Evolutionary conservation across 805 yeast species (phyloP), one percentile per base, ranked within the genome.

Genomic region (Starmera quercuum): DNA sequence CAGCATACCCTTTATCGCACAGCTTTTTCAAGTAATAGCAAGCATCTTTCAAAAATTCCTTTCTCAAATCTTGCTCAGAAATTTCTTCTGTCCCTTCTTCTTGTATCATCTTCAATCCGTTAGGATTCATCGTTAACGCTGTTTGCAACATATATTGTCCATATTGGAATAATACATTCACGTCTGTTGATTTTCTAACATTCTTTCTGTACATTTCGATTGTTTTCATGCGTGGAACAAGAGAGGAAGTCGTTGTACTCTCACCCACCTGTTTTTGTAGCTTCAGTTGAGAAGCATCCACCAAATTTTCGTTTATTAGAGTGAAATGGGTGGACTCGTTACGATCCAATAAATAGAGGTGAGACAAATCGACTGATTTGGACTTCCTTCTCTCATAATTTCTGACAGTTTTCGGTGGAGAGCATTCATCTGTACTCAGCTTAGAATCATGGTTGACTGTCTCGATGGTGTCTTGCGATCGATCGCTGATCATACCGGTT

Each of bases 101-200:
- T 8, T 8, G 11, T 8, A 11, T 8, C 8, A 21, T 11, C 3
- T 10, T 3, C 9, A 10, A 10, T 18, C 14, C 20, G 2, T 45
- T 34, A 6, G 52, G 36, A 11, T 62, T 76, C 39, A 81, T 66
- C 14, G 81, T 60, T 33, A 88, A 65, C 2, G 94, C 95, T 1
- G 94, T 83, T 54, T 84, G 90, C 33, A 86, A 61, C 78, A 84
- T 79, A 55, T 83, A 85, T 58, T 86, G 92, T 1, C 97, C 96
- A 53, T 84, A 87, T 50, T 86, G 86, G 56, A 86, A 85, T 46
- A 87, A 71, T n/a, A 85, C 80, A 14, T 73, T 75, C 0, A 95
- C 95, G 50, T 90, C 95, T 49, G 78, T 80, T 15, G 86, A 74
- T 48, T 79, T 83, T 46, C 80, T 80, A 5, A 94, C 95, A 51